Percentiles rank a stretch among this genome's conserved stretches.
Conservation (phyloP, 2,329 filamentous ascomycete genomes). For the Nannizziopsis barbatae region DNA sequence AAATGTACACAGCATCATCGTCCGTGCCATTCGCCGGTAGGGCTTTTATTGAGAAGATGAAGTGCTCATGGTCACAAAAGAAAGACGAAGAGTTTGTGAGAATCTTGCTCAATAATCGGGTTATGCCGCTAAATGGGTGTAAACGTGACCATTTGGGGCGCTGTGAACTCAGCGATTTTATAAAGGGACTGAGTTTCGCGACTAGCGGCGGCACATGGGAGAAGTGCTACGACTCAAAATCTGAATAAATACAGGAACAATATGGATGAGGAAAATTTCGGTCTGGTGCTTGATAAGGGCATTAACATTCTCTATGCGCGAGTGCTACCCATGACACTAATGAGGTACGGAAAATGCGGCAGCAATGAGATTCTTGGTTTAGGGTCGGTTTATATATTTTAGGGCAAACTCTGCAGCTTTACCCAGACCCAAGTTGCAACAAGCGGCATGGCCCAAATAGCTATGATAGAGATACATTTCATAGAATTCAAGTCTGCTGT, state of each 20-base stretch:
- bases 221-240: slow-evolving; percentile 40
- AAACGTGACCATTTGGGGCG: slow-evolving; percentile 57
- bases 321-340: no score
- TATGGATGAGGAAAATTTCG: no score
- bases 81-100: slow-evolving; percentile 58
- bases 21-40: slow-evolving; percentile 70
- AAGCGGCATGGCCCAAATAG: no score
- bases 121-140: slow-evolving; percentile 61
- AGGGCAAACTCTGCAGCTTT: no score
- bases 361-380: no score
- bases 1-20: slow-evolving; percentile 66
- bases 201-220: slow-evolving; percentile 61
- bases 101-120: slow-evolving; percentile 72
- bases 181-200: slow-evolving; percentile 66
- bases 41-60: slow-evolving; percentile 81
- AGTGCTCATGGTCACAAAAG: slow-evolving; percentile 40
- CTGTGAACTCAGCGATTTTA: slow-evolving; percentile 58
- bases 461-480: no score
- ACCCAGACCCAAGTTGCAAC: no score
- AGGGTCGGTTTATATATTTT: no score
- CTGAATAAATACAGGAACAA: background rate
- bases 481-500: no score
- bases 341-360: no score
- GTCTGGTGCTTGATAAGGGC: no score
- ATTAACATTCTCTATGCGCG: no score